Base-by-base conservation (phyloP, 768 basidiomycete species). In the Ramaria sp. region DNA sequence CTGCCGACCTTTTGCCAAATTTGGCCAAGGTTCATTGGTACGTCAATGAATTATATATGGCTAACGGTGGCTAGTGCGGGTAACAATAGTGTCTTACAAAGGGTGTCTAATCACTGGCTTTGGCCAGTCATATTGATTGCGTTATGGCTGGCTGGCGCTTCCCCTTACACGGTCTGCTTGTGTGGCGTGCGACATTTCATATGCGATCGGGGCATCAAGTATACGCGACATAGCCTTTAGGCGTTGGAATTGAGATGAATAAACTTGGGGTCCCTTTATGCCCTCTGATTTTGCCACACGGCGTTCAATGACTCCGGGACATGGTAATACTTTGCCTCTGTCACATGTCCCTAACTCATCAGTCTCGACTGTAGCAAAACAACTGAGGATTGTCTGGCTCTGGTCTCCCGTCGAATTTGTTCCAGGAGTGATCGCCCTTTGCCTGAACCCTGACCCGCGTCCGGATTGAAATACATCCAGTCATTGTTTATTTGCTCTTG, bases 101-200 rank as follows among this genome's bases (percentile, higher is more conserved):
- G 15, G 38, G 18, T 41, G 39, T 41, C 20, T 41, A 41, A 41
- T n/a, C 9, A 13, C 8, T 2, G 18, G 39, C 18, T 22, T 41
- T 22, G n/a, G 20, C 39, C 39, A 41, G 39, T 41, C 39, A 41
- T 1, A 41, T n/a, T 18, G 38, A 41, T 10, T n/a, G 18, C 16
- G 39, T 41, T n/a, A 41, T 34, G n/a, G n/a, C n/a, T 34, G 24
- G 45, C n/a, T 47, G 45, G 45, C 45, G 28, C 45, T 27, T 47
- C 45, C 28, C 13, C 3, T 27, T 30, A 22, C 9, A 34, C 32
- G 13, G 32, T 3, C 13, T 47, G 45, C 25, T 47, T n/a, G 8
- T 47, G 45, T 47, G 45, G 45, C 45, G 45, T 47, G 45, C 28
- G 45, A 47, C 12, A 24, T 28, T 47, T 47, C 45, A 47, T 47